Evolutionary conservation across 345 rosid genomes (phyloP), one percentile per base, ranked within the genome.

Genomic region (Aquilaria yunnanensis): DNA sequence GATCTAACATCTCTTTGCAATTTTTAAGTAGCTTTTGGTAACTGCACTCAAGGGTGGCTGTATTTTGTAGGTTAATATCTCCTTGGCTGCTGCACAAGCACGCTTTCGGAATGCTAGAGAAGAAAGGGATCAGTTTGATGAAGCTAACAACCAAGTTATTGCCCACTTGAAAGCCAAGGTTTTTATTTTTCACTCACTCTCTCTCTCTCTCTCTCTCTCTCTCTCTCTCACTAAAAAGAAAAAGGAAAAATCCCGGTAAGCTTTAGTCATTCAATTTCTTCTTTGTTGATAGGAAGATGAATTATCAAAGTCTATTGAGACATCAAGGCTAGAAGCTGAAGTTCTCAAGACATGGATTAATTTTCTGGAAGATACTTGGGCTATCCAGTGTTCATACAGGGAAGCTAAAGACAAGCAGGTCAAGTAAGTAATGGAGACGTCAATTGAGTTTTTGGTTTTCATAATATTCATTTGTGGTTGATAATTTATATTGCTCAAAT

Each of bases 351-450:
- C 97, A 3, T 94, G 99, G 99, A 77, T 86, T 68, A 90, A 88
- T 64, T 94, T 94, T 72, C 82, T 94, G 70, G 94, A 90, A 74
- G 99, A 94, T 74, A 73, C 97, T 31, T 90, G 96, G 98, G 81
- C 81, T 72, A 91, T 85, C 66, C 98, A 74, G 58, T 67, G 85
- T 60, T 70, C 90, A 0, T 76, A 88, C 67, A 66, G 73, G 23
- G 97, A 90, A 76, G 70, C 58, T 10, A 90, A 80, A 78, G 90
- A 93, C 73, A 87, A 81, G 68, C 86, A 81, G 76, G 83, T 74
- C 82, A 79, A 67, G 96, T 90, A 85, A 60, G 86, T 67, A 71
- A 68, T 66, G 67, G 66, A 64, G 67, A 23, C 23, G 23, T 37
- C 8, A 4, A 37, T 23, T 37, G 43, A 37, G 72, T 60, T 67